A percentile compares a stretch with the other conserved stretches of the same genome.
Evolutionary conservation across 352 stramenopile species (phyloP).

Genomic region (Phytopythium litorale): DNA sequence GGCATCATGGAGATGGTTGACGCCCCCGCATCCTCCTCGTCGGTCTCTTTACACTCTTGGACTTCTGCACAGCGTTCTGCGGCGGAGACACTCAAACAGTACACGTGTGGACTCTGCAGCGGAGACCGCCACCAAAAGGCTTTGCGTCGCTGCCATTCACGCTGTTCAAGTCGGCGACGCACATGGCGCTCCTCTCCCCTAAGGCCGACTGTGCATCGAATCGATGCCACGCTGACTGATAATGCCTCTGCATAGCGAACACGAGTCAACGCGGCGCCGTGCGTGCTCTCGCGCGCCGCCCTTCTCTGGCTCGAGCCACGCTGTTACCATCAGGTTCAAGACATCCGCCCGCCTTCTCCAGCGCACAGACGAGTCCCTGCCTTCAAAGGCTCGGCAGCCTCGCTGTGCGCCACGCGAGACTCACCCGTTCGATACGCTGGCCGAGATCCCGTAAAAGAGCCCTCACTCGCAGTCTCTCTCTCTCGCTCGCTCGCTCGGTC

Average conservation of each 20-base stretch:
- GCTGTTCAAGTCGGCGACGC: too few relatives aligned
- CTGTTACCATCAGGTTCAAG: conserved; percentile 5
- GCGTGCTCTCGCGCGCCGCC: neutral
- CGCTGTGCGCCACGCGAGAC: neutral
- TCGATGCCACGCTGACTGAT: neutral
- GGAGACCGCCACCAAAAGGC: neutral
- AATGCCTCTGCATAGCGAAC: neutral
- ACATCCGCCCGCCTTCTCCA: conserved; percentile 5
- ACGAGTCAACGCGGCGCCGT: neutral
- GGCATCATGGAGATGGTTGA: neutral
- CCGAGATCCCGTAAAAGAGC: neutral
- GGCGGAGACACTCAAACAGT: too few relatives aligned
- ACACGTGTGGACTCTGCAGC: too few relatives aligned
- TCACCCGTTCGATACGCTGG: neutral
- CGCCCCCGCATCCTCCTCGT: neutral
- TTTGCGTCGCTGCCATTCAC: neutral
- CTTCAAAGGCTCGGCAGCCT: neutral
- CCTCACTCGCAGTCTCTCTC: neutral
- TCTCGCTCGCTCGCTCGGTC: neutral
- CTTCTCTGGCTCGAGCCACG: neutral
- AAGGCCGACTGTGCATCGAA: neutral
- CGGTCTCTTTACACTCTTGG: neutral
- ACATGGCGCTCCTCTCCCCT: neutral
- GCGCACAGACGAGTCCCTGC: conserved; percentile 6
- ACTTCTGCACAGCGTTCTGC: too few relatives aligned